phyloP scores from a whole-genome alignment of 1,284 basidiomycete genomes.

The Termitomyces sp. region DNA sequence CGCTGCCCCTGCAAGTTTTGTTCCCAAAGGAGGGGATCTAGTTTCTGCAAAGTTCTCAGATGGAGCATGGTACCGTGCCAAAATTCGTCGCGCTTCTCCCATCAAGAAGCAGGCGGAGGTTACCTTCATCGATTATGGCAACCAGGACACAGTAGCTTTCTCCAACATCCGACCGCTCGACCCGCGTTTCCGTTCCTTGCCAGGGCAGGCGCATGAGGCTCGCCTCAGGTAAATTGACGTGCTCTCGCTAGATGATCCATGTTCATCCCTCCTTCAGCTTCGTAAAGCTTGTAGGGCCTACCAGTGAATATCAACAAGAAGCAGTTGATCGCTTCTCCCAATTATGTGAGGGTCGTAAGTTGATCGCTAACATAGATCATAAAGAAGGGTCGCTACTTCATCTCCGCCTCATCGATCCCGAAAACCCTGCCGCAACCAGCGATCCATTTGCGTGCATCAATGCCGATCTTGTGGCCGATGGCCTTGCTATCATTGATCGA shows the following conservation, averaged over 20 bases:
- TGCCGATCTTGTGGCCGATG: slow-evolving; percentile 76
- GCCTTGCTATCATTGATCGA: slow-evolving; percentile 73
- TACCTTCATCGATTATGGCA: slow-evolving; percentile 86
- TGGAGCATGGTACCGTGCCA: slow-evolving; percentile 91
- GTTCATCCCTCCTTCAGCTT: slow-evolving; percentile 48
- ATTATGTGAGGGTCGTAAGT: slow-evolving; percentile 82
- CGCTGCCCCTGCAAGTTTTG: slow-evolving; percentile 57
- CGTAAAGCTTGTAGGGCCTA: slow-evolving; percentile 72
- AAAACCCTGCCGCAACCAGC: slow-evolving; percentile 59
- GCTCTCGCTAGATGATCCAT: neutral
- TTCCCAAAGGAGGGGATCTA: slow-evolving; percentile 80
- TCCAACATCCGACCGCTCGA: slow-evolving; percentile 78
- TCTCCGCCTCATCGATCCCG: slow-evolving; percentile 83
- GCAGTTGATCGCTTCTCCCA: slow-evolving; percentile 81
- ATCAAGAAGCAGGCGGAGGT: slow-evolving; percentile 87
- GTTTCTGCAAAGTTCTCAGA: slow-evolving; percentile 90
- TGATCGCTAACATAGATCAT: slow-evolving; percentile 87
- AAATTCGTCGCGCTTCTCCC: slow-evolving; percentile 75
- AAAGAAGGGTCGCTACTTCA: slow-evolving; percentile 76
- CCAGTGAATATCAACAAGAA: slow-evolving; percentile 82
- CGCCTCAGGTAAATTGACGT: slow-evolving; percentile 56
- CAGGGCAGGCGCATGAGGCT: slow-evolving; percentile 81
- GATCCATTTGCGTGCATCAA: slow-evolving; percentile 81
- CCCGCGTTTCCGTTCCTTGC: slow-evolving; percentile 77
- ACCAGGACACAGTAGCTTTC: slow-evolving; percentile 81